A percentile compares a stretch with the other conserved stretches of the same genome.
Conservation (phyloP, 2,329 filamentous ascomycete species). For the Sporothrix sp. region DNA sequence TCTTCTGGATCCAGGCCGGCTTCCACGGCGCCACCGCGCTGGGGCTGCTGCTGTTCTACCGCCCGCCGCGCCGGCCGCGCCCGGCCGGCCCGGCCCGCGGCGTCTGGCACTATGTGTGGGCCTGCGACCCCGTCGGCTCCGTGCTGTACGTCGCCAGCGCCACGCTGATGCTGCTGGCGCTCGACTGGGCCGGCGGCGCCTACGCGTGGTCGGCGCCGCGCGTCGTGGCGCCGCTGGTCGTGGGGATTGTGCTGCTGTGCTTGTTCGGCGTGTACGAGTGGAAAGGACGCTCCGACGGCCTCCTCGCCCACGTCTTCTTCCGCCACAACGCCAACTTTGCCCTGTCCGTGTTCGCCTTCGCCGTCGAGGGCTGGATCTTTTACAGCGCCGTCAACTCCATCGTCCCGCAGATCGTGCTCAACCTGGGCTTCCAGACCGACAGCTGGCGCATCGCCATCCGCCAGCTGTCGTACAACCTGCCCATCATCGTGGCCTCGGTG, state of each 20-base stretch:
- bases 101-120: constrained; percentile 33
- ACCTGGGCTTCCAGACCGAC: constrained; percentile 38
- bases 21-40: constrained; percentile 39
- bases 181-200: constrained; percentile 37
- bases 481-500: constrained; percentile 31
- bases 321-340: constrained; percentile 42
- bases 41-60: constrained; percentile 39
- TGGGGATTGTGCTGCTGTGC: constrained; percentile 33
- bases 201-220: constrained; percentile 32
- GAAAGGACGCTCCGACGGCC: constrained; percentile 43
- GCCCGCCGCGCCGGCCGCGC: constrained; percentile 31
- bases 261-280: constrained; percentile 38
- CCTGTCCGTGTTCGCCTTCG: constrained; percentile 45
- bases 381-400: constrained; percentile 43
- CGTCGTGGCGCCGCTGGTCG: constrained; percentile 31
- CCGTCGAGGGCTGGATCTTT: constrained; percentile 50
- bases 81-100: constrained; percentile 27
- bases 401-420: constrained; percentile 38
- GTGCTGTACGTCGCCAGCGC: constrained; percentile 33
- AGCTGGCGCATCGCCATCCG: constrained; percentile 39
- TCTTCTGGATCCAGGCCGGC: constrained; percentile 50
- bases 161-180: constrained; percentile 34
- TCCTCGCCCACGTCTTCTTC: constrained; percentile 48
- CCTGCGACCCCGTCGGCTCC: constrained; percentile 39
- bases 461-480: constrained; percentile 35